phyloP scores from a whole-genome alignment of 768 basidiomycete genomes.

The Amanita subjunquillea region DNA sequence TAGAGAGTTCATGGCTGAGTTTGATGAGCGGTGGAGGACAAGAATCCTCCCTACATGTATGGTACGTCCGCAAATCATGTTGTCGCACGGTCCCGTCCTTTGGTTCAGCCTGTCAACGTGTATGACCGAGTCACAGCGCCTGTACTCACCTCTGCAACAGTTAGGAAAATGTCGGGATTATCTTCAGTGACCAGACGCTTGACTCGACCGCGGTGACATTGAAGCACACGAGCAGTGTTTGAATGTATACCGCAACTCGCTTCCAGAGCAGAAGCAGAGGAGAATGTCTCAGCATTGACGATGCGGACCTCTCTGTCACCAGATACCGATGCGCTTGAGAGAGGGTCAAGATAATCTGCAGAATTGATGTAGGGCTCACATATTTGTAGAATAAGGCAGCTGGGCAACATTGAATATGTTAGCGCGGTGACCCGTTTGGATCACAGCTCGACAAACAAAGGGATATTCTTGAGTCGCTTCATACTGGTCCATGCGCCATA shows the following conservation, averaged over 20 bases:
- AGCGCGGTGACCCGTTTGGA: constrained; percentile 67
- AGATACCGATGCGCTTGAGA: constrained; percentile 55
- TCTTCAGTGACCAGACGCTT: constrained; percentile 77
- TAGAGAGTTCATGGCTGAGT: constrained; percentile 56
- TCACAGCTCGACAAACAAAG: constrained; percentile 55
- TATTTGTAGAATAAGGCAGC: constrained; percentile 68
- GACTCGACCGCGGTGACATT: constrained; percentile 63
- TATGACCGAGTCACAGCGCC: neutral
- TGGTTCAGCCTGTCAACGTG: neutral
- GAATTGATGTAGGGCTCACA: constrained; percentile 35
- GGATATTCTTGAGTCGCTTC: constrained; percentile 42
- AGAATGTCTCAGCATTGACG: constrained; percentile 51
- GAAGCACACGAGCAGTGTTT: constrained; percentile 41
- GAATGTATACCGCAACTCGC: constrained; percentile 34
- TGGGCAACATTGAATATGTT: constrained; percentile 85
- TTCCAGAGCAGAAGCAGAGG: constrained; percentile 22
- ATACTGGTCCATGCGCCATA: constrained; percentile 61
- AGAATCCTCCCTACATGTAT: constrained; percentile 43
- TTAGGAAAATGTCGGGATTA: constrained; percentile 65
- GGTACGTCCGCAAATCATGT: constrained; percentile 68
- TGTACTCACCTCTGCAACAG: constrained; percentile 60
- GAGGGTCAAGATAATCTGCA: neutral
- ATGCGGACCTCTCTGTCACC: constrained; percentile 71
- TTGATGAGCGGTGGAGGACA: constrained; percentile 70
- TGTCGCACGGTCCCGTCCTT: constrained; percentile 85